Percentiles rank a stretch among this genome's conserved stretches.
These are phyloP conservation scores for Aspergillus pseudotamarii DNA, from an alignment of 2,329 filamentous ascomycete genomes.

Conservation along the genomic window DNA sequence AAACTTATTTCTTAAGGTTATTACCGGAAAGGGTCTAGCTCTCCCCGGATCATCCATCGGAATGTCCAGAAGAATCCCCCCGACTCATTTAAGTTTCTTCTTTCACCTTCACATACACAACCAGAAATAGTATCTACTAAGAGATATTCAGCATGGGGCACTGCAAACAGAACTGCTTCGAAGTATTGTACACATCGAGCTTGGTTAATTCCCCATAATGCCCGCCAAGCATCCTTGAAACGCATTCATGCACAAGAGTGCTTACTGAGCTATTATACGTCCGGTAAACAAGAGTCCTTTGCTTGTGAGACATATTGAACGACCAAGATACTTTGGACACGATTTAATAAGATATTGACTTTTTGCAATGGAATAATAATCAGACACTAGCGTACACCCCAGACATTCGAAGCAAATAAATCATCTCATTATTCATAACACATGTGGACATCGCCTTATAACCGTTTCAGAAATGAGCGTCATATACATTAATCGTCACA, in stretches of 20 bases:
- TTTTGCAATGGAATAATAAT: background rate
- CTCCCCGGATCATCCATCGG: background rate
- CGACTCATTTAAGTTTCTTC: background rate
- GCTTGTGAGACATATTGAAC: background rate
- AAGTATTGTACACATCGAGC: background rate
- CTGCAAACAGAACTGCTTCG: background rate
- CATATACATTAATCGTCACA: slow-evolving; percentile 1
- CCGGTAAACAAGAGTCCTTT: background rate
- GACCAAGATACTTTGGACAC: background rate
- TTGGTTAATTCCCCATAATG: background rate
- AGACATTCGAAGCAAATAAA: background rate
- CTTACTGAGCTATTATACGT: background rate
- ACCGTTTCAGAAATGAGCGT: slow-evolving; percentile 1
- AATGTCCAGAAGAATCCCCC: background rate
- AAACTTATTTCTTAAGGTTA: background rate
- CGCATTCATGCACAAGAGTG: background rate
- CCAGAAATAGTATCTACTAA: too few relatives aligned
- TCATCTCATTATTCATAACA: slow-evolving; percentile 1
- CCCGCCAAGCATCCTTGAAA: background rate
- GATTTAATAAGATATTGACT: background rate
- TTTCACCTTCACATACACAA: background rate
- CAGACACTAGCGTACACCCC: background rate
- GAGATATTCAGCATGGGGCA: background rate
- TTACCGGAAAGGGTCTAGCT: background rate
- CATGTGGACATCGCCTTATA: background rate